Conservation (phyloP, 2,329 filamentous ascomycete genomes). For the Botrytis medusae region DNA sequence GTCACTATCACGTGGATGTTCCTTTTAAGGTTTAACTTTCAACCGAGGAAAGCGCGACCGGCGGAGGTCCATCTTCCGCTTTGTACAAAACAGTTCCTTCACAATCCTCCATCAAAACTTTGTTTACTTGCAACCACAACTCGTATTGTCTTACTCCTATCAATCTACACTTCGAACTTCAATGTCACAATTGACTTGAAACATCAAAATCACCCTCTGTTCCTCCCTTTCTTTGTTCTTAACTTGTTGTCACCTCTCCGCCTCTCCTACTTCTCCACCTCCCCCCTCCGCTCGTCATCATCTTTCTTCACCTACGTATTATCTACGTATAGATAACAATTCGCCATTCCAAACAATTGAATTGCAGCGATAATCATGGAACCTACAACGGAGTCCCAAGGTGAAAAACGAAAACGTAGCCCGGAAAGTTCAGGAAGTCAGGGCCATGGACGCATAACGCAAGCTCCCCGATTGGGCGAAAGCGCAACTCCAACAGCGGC, state of each 20-base stretch:
- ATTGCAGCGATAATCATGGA: not conserved
- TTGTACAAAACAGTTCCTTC: conserved; percentile 1
- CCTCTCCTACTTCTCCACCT: conserved; percentile 16
- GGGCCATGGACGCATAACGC: conserved; percentile 37
- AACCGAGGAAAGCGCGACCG: conserved; percentile 1
- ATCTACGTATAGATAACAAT: not conserved
- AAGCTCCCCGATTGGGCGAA: conserved; percentile 22
- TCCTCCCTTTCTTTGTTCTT: not conserved
- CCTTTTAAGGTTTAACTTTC: not conserved
- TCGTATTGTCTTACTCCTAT: not conserved
- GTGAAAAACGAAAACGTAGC: conserved; percentile 35
- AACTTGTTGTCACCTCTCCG: not conserved
- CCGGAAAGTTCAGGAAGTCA: conserved; percentile 26
- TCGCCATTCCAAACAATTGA: not conserved
- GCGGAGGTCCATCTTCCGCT: conserved; percentile 8
- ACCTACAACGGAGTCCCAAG: not conserved
- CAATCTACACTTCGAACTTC: not conserved
- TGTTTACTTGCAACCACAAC: not conserved
- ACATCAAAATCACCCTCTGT: not conserved
- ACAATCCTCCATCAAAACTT: not conserved
- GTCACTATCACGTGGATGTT: not conserved
- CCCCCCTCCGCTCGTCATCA: conserved; percentile 1
- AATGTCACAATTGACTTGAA: not conserved
- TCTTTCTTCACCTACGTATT: not conserved
- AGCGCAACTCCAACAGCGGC: conserved; percentile 21